Base-by-base conservation (phyloP, 2,329 filamentous ascomycete genomes). In the Ploettnerulaceae sp. region DNA sequence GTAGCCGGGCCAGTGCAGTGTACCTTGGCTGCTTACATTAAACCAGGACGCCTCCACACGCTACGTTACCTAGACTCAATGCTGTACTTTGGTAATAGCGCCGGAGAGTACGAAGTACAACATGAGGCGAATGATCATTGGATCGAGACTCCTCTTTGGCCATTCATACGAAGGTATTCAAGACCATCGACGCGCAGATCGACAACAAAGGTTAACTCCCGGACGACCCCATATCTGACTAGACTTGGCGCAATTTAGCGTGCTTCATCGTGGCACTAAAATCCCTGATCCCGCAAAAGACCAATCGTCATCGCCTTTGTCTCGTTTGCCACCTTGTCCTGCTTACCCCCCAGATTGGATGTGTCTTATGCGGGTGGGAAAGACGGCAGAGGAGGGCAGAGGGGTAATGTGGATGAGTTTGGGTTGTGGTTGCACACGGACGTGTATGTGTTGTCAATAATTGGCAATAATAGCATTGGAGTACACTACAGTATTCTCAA, bases 161-260 rank as follows among this genome's bases (percentile, higher is more conserved):
- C 15, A 17, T 11, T 17, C 5, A 4, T n/a, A n/a, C n/a, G n/a
- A n/a, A n/a, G n/a, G n/a, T n/a, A n/a, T n/a, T n/a, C n/a, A n/a
- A n/a, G n/a, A n/a, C n/a, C n/a, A n/a, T n/a, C n/a, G n/a, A 9
- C 20, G 36, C 36, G 28, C 28, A 7, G 36, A 38, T 38, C 36
- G 24, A 14, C 36, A 17, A 22, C 28, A 38, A 25, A 25, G 31
- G 20, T 18, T 4, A 33, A 17, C 29, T 9, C 15, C 37, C 25
- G 25, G n/a, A 5, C 15, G 37, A 40, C 37, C 37, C 37, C 37
- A 22, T 22, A 21, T 40, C 31, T 39, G 25, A 29, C 37, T 7
- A n/a, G 17, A 18, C 37, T 40, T 20, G 36, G 24, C 36, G 24
- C 5, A 11, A 9, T 7, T 40, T 40, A 28, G 25, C 24, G 24